Evolutionary conservation across 1,284 basidiomycete genomes (phyloP), one percentile per base, ranked within the genome.

Genomic region (Papiliotrema terrestris): DNA sequence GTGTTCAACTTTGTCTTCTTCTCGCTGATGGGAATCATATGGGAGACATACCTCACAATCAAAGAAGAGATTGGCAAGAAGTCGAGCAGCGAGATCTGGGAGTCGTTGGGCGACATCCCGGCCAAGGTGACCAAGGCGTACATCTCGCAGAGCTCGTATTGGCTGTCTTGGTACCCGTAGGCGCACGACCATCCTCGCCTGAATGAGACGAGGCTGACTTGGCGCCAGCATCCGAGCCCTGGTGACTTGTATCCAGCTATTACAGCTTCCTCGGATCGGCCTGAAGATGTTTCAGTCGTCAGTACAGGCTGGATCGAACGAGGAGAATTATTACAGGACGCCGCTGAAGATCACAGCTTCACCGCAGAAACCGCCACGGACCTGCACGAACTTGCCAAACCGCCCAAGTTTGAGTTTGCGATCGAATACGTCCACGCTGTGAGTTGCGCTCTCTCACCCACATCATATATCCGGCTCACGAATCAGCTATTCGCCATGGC

Each of bases 91-190:
- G 59, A 59, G 11, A 66, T 68, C 22, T 60, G 56, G 22, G 48
- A 51, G 13, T 56, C 55, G 36, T 45, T 72, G 5, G 66, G 65
- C 8, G 59, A 67, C 38, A 45, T 68, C 2, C 65, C 64, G 3
- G 63, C 63, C 6, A 62, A 72, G 29, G 55, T 72, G 35, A 61
- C 66, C 1, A 59, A 60, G 39, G 61, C 67, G n/a, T 72, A 72
- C 55, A 72, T 72, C 52, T 62, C 66, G 6, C 57, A 72, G 38
- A 66, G 60, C 48, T 52, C 62, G 2, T 72, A 69, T 41, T 72
- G 69, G 69, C 51, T 72, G 1, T 69, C 67, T 2, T 72, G 68
- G 68, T 72, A 63, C 41, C 69, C 69, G 68, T 71, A 32, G 51
- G 69, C 61, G 26, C 9, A 14, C 23, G 4, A 23, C 20, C 8